Evolutionary conservation across 345 rosid species (phyloP), one percentile per base, ranked within the genome.

Genomic region (Eutrema japonicum): DNA sequence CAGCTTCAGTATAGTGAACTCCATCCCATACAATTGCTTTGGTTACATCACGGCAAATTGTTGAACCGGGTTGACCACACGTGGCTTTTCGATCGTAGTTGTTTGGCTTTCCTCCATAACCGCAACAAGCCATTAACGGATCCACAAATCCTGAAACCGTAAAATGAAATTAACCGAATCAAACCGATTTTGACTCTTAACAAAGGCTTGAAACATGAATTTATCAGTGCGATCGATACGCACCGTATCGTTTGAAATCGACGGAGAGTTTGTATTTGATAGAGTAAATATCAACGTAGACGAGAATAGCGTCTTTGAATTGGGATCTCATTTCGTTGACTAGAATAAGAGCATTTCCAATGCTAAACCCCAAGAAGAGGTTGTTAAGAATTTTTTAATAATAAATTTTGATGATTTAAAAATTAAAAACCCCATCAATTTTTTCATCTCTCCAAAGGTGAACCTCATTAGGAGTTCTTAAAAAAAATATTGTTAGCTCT

Each of bases 1-100:
- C 89, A 10, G 88, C 96, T 65, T 88, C 89, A 2, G 89, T 86
- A 61, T 83, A 83, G 67, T 88, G 96, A 82, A 88, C 86, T 13
- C 91, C 96, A 60, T 89, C 96, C 91, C 91, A 89, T 32, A 83
- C 81, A 73, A 83, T 72, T 53, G 76, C 75, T 16, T 70, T 67
- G 2, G 78, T 63, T 62, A 83, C 83, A 37, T 77, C 56, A 4
- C 54, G 68, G 66, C 91, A 87, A 16, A 80, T 83, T 1, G 74
- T 80, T 75, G 75, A 77, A 5, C 85, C 84, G 18, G 80, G 51
- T 52, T 52, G 68, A 14, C 89, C 88, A 46, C 93, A 86, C 6
- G 72, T 52, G 1, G 78, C 65, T 27, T 58, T 83, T 0, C 69
- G 52, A 42, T 81, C 81, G 50, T 74, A 86, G 66, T 86, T 90